Evolutionary conservation across 768 basidiomycete genomes (phyloP).

Genomic region (Suillus variegatus): DNA sequence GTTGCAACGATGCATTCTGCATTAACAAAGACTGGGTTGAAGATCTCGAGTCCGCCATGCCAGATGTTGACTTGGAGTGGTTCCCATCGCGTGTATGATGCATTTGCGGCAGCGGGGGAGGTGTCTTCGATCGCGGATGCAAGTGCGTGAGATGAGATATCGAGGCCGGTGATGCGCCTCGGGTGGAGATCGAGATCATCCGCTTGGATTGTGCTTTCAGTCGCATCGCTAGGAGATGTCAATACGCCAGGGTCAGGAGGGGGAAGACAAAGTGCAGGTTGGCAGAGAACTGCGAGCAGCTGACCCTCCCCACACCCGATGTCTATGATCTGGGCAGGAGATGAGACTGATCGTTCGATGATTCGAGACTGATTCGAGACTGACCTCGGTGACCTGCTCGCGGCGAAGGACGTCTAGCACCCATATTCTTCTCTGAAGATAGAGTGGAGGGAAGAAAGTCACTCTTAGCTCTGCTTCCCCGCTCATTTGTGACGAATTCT

Average conservation of each 20-base stretch:
- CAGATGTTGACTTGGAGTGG: constrained; percentile 65
- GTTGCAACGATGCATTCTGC: constrained; percentile 74
- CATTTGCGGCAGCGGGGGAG: constrained; percentile 37
- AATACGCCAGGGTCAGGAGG: constrained; percentile 33
- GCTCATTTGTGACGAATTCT: constrained; percentile 18
- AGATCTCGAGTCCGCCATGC: constrained; percentile 69
- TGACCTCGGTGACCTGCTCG: constrained; percentile 55
- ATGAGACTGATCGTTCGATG: not conserved
- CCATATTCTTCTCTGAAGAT: constrained; percentile 72
- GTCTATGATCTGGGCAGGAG: constrained; percentile 62
- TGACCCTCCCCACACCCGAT: constrained; percentile 85
- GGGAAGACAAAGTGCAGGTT: constrained; percentile 72
- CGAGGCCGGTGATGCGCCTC: constrained; percentile 63
- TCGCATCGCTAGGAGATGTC: constrained; percentile 36
- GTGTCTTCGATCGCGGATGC: constrained; percentile 51
- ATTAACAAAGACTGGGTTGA: constrained; percentile 66
- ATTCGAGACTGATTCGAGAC: constrained; percentile 12
- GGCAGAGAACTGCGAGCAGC: constrained; percentile 66
- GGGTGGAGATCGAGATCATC: constrained; percentile 50
- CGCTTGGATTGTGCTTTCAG: constrained; percentile 25
- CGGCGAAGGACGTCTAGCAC: constrained; percentile 61
- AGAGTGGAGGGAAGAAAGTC: constrained; percentile 67
- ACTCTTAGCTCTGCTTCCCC: constrained; percentile 41
- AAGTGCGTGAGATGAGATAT: constrained; percentile 59
- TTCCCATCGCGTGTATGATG: constrained; percentile 63